A percentile compares a stretch with the other conserved stretches of the same genome.
Evolutionary conservation across 257 asterid genomes (phyloP).

Genomic region (Nicotiana benthamiana): DNA sequence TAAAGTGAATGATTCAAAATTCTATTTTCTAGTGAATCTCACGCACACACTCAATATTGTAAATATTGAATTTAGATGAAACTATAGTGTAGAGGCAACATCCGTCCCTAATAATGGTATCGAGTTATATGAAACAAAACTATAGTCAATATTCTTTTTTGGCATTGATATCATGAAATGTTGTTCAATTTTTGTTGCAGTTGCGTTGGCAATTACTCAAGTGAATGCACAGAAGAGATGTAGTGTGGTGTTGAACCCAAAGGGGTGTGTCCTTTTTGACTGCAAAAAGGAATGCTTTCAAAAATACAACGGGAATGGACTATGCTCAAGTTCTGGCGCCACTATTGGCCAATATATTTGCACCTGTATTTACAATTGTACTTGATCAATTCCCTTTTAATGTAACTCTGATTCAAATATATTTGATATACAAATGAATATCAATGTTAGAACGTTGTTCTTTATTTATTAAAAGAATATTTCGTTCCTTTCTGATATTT

Average conservation of each 20-base stretch:
- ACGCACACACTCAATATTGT: no score
- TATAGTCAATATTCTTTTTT: no score
- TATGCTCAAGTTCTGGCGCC: neutral
- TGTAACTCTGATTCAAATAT: neutral
- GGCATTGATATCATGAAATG: no score
- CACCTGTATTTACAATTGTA: neutral
- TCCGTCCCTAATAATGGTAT: no score
- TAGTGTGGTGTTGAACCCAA: neutral
- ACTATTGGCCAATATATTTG: neutral
- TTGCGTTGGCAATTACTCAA: neutral
- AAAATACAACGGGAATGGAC: neutral
- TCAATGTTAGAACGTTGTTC: neutral
- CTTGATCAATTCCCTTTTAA: neutral
- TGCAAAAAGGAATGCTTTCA: neutral
- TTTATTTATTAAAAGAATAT: neutral
- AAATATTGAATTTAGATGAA: no score
- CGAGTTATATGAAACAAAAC: no score
- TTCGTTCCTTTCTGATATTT: neutral
- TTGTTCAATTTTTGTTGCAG: slow-evolving; percentile 10
- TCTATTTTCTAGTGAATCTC: no score
- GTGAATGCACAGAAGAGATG: neutral
- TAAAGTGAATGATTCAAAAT: no score
- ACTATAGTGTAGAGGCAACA: no score
- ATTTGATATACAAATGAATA: neutral
- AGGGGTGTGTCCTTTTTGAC: neutral